Conservation (phyloP, 2,329 filamentous ascomycete genomes). For the Ilyonectria mors-panacis region DNA sequence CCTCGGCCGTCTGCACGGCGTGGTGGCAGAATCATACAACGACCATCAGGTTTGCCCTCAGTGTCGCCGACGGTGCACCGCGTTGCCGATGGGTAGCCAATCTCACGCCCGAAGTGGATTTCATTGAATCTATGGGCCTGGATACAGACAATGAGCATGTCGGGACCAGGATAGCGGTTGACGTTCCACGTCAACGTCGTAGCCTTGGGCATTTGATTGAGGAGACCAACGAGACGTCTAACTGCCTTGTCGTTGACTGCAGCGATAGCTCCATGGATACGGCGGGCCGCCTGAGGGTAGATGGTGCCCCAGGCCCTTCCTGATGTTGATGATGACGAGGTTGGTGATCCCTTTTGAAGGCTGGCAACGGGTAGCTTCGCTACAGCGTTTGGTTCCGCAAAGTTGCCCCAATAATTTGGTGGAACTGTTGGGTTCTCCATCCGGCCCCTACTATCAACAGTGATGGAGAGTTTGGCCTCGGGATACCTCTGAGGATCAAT, state of each 20-base stretch:
- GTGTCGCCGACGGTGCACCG: constrained; percentile 19
- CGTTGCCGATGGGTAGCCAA: constrained; percentile 15
- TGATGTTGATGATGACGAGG: neutral
- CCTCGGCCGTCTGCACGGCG: neutral
- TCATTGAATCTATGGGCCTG: constrained; percentile 22
- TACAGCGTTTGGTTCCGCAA: constrained; percentile 26
- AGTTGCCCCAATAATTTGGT: constrained; percentile 23
- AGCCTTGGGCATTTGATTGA: constrained; percentile 29
- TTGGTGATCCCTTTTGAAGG: constrained; percentile 2
- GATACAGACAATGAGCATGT: constrained; percentile 31
- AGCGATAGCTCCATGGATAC: constrained; percentile 17
- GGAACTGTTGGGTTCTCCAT: constrained; percentile 10
- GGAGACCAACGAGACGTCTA: constrained; percentile 26
- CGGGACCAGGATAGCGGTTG: constrained; percentile 24
- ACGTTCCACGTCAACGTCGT: constrained; percentile 28
- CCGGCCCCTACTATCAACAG: constrained; percentile 17
- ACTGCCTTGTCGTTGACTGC: constrained; percentile 22
- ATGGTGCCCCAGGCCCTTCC: neutral
- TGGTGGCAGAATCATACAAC: constrained; percentile 19
- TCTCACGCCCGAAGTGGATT: constrained; percentile 15
- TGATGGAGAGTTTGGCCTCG: constrained; percentile 22
- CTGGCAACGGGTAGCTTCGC: constrained; percentile 1
- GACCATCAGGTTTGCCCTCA: constrained; percentile 25
- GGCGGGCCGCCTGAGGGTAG: constrained; percentile 7
- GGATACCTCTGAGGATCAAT: constrained; percentile 14